Evolutionary conservation across 306 rosid genomes (phyloP).

Genomic region (Lablab purpureus): DNA sequence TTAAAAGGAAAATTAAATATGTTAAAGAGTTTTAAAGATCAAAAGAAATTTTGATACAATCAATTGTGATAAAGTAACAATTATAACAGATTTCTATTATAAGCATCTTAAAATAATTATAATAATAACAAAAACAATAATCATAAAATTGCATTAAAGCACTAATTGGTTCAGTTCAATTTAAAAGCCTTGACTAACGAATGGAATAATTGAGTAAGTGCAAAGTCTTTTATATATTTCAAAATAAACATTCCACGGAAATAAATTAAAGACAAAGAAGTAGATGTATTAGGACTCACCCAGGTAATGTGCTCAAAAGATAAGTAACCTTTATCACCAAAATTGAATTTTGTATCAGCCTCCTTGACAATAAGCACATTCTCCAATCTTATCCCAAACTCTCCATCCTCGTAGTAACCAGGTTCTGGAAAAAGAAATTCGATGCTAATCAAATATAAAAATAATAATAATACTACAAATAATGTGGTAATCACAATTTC

Average conservation of each 20-base stretch:
- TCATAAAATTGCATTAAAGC: not conserved
- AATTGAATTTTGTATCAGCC: constrained; percentile 84
- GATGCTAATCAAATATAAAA: constrained; percentile 23
- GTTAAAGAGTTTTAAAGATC: not conserved
- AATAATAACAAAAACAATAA: not conserved
- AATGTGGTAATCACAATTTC: not conserved
- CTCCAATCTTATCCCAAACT: constrained; percentile 96
- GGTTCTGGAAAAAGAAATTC: constrained; percentile 71
- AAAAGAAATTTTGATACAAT: not conserved
- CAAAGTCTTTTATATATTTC: not conserved
- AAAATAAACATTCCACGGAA: constrained; percentile 21
- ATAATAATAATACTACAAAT: constrained; percentile 22
- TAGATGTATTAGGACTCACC: constrained; percentile 57
- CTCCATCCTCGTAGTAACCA: constrained; percentile 96
- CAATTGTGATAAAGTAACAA: constrained; percentile 3
- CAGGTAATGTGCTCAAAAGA: constrained; percentile 96
- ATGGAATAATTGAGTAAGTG: not conserved
- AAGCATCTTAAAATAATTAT: not conserved
- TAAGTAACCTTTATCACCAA: constrained; percentile 90
- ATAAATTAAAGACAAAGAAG: not conserved
- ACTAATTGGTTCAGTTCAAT: not conserved
- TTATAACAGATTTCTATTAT: not conserved
- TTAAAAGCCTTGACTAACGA: not conserved
- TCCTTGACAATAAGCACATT: constrained; percentile 87
- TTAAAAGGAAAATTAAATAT: not conserved